These are phyloP conservation scores for Suhomyces emberorum DNA, from an alignment of 805 yeast species.

Conservation along the genomic window DNA sequence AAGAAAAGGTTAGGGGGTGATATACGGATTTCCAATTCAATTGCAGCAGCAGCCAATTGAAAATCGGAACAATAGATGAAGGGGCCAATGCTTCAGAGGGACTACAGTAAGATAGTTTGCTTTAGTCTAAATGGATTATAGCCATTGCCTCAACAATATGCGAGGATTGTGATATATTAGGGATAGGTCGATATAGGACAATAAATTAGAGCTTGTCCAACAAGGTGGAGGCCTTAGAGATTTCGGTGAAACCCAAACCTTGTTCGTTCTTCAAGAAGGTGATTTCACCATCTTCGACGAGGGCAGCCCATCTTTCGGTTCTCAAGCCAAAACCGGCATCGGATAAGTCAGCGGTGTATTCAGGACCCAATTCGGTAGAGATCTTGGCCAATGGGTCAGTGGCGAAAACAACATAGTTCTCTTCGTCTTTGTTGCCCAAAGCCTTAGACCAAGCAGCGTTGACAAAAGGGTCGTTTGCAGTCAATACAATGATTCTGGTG, in stretches of 20 bases:
- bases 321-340: conserved; percentile 54
- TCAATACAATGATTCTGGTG: conserved; percentile 58
- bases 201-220: conserved; percentile 17
- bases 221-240: conserved; percentile 22
- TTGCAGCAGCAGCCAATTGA: too few relatives aligned
- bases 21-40: too few relatives aligned
- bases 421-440: conserved; percentile 36
- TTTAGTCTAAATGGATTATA: too few relatives aligned
- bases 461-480: conserved; percentile 73
- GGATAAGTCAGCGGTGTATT: conserved; percentile 45
- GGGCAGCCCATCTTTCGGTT: conserved; percentile 68
- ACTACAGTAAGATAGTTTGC: too few relatives aligned
- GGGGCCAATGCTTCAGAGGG: too few relatives aligned
- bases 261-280: conserved; percentile 30
- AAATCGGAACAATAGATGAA: too few relatives aligned
- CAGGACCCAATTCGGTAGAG: conserved; percentile 57
- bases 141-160: too few relatives aligned
- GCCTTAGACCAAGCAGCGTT: conserved; percentile 65
- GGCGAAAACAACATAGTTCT: conserved; percentile 49
- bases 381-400: conserved; percentile 63
- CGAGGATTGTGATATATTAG: too few relatives aligned
- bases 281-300: conserved; percentile 52
- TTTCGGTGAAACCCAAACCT: conserved; percentile 21
- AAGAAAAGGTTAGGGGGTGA: too few relatives aligned
- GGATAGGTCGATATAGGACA: too few relatives aligned